Evolutionary conservation across 2,329 filamentous ascomycete species (phyloP), one percentile per base, ranked within the genome.

Genomic region (Curvularia sp.): DNA sequence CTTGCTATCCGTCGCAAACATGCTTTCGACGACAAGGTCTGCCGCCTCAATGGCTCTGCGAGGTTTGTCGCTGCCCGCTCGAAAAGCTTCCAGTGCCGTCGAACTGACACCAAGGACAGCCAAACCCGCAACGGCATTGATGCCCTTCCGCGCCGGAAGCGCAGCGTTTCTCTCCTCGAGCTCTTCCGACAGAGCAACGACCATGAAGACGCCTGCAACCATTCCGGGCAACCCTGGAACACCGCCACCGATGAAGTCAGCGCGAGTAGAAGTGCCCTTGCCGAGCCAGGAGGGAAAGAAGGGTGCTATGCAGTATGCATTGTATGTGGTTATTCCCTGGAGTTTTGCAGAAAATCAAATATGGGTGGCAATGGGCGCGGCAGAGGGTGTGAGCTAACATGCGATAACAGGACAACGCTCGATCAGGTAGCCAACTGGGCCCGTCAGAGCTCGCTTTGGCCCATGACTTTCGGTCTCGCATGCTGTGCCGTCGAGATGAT

Each of bases 401-500:
- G 48, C 39, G 18, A 47, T 23, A 53, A 54, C 54, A 93, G 90
- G 65, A 93, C 91, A 51, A 90, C 90, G 6, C 86, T 93, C 75
- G 92, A 96, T 77, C 86, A 91, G 76, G 84, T 96, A 65, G 82
- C 89, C 80, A 95, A 94, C 82, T 96, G 92, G 92, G 89, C 87
- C 42, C 89, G 92, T 55, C 91, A 95, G 80, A 87, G 88, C 58
- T 96, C 92, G n/a, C 83, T 96, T 55, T 96, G 92, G 92, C 92
- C 92, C 69, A 90, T 96, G 86, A 93, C 91, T 43, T 96, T 96
- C 77, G 92, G 89, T 59, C 88, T 96, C 41, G 92, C 92, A 72
- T 96, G 92, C 84, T 96, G 92, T 78, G 92, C 90, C 79, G 81
- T 96, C 76, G 92, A 96, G 79, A 96, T 96, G 92, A 96, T 96